These are phyloP conservation scores for Stropharia rugosoannulata DNA, from an alignment of 768 basidiomycete species.

Conservation along the genomic window DNA sequence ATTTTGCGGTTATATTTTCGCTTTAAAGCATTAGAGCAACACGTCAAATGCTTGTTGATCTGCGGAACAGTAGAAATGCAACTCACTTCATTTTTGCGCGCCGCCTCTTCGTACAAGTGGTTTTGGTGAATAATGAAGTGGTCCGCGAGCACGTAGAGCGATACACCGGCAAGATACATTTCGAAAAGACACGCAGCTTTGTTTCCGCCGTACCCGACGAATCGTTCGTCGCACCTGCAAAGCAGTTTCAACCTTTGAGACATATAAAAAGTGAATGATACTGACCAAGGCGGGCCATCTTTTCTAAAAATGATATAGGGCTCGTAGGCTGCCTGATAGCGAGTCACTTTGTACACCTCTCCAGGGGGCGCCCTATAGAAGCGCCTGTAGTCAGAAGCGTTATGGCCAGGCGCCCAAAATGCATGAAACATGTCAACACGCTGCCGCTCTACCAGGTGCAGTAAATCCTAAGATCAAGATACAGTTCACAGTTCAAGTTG, in stretches of 20 bases:
- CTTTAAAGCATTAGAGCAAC: slow-evolving; percentile 29
- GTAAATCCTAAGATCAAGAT: slow-evolving; percentile 40
- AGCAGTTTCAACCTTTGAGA: background rate
- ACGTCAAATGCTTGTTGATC: background rate
- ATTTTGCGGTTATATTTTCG: slow-evolving; percentile 75
- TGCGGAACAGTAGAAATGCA: background rate
- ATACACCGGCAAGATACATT: slow-evolving; percentile 85
- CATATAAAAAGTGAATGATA: slow-evolving; percentile 3
- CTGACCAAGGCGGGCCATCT: slow-evolving; percentile 72
- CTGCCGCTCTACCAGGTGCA: slow-evolving; percentile 53
- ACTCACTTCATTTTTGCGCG: slow-evolving; percentile 66
- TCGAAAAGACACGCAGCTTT: slow-evolving; percentile 92
- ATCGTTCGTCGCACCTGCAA: slow-evolving; percentile 85
- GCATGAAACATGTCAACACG: slow-evolving; percentile 78
- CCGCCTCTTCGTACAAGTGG: slow-evolving; percentile 76
- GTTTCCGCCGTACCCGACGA: slow-evolving; percentile 89
- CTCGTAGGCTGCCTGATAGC: slow-evolving; percentile 84
- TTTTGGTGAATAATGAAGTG: slow-evolving; percentile 91
- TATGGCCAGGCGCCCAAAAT: slow-evolving; percentile 77
- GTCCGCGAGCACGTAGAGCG: slow-evolving; percentile 81
- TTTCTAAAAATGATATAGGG: slow-evolving; percentile 86
- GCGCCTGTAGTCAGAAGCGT: slow-evolving; percentile 72
- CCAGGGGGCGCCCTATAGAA: slow-evolving; percentile 64
- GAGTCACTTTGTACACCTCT: slow-evolving; percentile 71
- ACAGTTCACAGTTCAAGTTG: background rate